Evolutionary conservation across 352 stramenopile species (phyloP), one percentile per base, ranked within the genome.

Genomic region (Phytophthora melonis): DNA sequence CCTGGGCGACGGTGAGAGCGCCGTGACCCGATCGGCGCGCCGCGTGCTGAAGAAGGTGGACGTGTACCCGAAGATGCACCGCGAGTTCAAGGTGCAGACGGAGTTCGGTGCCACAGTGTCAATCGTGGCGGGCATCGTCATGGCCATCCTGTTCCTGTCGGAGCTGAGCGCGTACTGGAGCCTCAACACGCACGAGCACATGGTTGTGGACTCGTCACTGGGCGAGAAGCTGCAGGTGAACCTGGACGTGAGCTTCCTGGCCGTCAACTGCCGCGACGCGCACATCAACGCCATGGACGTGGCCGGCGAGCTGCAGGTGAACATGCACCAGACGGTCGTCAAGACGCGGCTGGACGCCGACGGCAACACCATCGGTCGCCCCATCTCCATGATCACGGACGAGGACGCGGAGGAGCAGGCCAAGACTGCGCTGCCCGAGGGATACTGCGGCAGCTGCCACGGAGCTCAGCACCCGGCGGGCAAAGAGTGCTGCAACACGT

Each of bases 281-380:
- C 97, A 99, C 77, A 81, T 99, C 45, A 98, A 99, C 82, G 95
- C 96, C 4, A 99, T 99, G 92, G 98, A 99, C 79, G 96, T 99
- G 43, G 97, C 98, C 1, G 98, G 98, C 16, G 98, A 99, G 70
- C 93, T 99, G 65, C 97, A 99, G 77, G 84, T 99, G 30, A 91
- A 99, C 72, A 93, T 99, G 75, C 95, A 98, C 70, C 96, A 99
- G 68, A 97, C 92, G 7, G 89, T 99, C 60, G 83, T 93, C 52
- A 99, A 99, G 84, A 94, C 91, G 68, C 87, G 96, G 1, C 68
- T 99, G 19, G 85, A 92, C 56, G 58, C 79, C 1, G 75, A 91
- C 21, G 96, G 95, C 0, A 81, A 79, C n/a, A 58, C 82, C 0
- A 93, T 97, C 36, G 85, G 83, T 16, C 66, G 78, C 2, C 75